Evolutionary conservation across 164 flowering plant species (phyloP).

Genomic region (Nymphaea colorata): DNA sequence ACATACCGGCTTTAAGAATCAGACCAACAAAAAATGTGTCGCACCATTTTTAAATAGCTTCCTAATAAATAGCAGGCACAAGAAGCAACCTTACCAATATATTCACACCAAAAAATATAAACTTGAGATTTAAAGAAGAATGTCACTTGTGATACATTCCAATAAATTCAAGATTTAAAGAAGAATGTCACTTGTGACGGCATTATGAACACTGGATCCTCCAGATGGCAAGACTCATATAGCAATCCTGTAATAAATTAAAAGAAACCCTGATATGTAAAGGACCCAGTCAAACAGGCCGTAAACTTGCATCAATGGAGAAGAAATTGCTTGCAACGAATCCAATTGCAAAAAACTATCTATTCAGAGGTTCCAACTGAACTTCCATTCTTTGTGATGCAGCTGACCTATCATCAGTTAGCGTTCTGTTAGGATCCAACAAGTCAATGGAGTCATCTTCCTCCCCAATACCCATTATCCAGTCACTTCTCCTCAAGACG

Average conservation of each 20-base stretch:
- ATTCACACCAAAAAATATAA: too few species aligned
- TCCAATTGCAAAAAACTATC: conserved; percentile 19
- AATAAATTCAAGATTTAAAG: too few species aligned
- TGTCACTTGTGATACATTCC: too few species aligned
- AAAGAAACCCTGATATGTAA: not conserved
- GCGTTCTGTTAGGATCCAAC: conserved; percentile 31
- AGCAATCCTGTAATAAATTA: not conserved
- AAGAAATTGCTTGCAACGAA: not conserved
- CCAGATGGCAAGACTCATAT: not conserved
- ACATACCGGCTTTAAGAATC: too few species aligned
- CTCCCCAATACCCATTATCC: conserved; percentile 74
- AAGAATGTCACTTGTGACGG: too few species aligned
- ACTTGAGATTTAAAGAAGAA: too few species aligned
- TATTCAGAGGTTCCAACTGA: conserved; percentile 72
- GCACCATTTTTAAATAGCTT: too few species aligned
- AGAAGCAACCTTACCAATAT: too few species aligned
- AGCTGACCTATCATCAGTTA: conserved; percentile 24
- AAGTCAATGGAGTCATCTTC: conserved; percentile 82
- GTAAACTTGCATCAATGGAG: not conserved
- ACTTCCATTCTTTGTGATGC: conserved; percentile 65
- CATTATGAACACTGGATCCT: not conserved
- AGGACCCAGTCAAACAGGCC: not conserved
- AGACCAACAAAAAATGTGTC: too few species aligned
- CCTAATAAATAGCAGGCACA: too few species aligned
- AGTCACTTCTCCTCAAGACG: conserved; percentile 43